Evolutionary conservation across 164 flowering plant genomes (phyloP).

Genomic region (Nymphaea thermarum): DNA sequence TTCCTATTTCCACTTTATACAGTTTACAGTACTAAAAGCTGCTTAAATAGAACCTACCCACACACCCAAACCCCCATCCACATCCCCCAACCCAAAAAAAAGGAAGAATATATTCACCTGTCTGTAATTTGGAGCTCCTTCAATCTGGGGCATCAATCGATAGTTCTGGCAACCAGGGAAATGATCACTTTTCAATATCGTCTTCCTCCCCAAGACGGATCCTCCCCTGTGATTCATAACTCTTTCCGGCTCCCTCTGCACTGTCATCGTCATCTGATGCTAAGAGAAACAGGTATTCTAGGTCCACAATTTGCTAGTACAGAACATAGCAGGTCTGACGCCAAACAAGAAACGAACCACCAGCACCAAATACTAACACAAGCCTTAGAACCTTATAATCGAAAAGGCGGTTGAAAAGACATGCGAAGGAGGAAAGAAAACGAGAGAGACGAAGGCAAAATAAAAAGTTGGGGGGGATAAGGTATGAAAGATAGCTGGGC

Average conservation of each 20-base stretch:
- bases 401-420: neutral
- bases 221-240: conserved; percentile 75
- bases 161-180: conserved; percentile 88
- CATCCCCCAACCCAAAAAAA: too few relatives aligned
- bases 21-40: neutral
- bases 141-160: conserved; percentile 67
- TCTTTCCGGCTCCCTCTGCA: conserved; percentile 44
- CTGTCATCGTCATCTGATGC: conserved; percentile 29
- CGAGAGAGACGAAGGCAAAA: neutral
- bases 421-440: neutral
- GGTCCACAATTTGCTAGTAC: neutral
- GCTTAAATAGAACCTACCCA: neutral
- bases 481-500: neutral
- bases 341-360: neutral
- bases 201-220: conserved; percentile 74
- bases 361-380: neutral
- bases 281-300: neutral
- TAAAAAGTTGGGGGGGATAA: neutral
- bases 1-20: neutral
- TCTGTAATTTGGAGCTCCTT: conserved; percentile 88
- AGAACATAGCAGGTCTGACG: neutral
- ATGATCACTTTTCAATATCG: conserved; percentile 85
- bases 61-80: too few relatives aligned
- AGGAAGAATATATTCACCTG: conserved; percentile 30
- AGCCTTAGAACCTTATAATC: neutral